Evolutionary conservation across 139 green algal species (phyloP).

Genomic region (Helicosporidium sp.): DNA sequence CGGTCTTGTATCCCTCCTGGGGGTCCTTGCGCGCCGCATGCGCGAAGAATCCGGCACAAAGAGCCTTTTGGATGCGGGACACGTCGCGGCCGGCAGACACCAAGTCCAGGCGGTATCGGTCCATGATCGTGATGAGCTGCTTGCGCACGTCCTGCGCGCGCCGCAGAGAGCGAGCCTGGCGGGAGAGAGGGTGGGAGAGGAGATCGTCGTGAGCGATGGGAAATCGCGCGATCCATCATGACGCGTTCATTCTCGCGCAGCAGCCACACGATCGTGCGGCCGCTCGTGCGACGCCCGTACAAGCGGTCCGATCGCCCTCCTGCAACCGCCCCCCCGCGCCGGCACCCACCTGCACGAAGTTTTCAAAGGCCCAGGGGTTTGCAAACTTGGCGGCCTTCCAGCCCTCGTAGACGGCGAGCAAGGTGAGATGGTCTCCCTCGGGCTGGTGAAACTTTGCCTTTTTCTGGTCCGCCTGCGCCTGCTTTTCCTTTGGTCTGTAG

Average conservation of each 20-base stretch:
- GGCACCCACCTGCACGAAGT: slow-evolving; percentile 58
- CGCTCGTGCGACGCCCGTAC: too few species aligned
- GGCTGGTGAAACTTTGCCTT: slow-evolving; percentile 87
- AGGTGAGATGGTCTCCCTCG: slow-evolving; percentile 91
- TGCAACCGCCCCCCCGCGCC: slow-evolving; percentile 17
- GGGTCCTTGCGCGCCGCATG: slow-evolving; percentile 69
- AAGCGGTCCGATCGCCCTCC: background rate
- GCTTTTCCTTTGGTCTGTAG: slow-evolving; percentile 70
- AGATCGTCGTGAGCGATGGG: background rate
- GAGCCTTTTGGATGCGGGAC: slow-evolving; percentile 58
- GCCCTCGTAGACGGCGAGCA: slow-evolving; percentile 87
- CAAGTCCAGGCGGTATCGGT: slow-evolving; percentile 93
- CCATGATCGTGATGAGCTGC: slow-evolving; percentile 96
- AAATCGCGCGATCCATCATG: background rate
- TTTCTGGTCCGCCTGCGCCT: slow-evolving; percentile 76
- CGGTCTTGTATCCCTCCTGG: slow-evolving; percentile 54
- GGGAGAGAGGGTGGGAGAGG: background rate
- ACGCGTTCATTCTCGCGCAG: too few species aligned
- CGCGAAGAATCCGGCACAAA: slow-evolving; percentile 87
- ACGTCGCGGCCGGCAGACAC: slow-evolving; percentile 30
- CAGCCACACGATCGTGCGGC: background rate
- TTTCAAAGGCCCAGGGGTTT: slow-evolving; percentile 85
- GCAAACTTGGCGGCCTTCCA: slow-evolving; percentile 88
- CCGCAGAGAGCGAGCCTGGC: slow-evolving; percentile 58
- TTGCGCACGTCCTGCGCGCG: slow-evolving; percentile 85